A percentile compares a stretch with the other conserved stretches of the same genome.
phyloP scores from a whole-genome alignment of 1,139 yeast species.

The Sugiyamaella castrensis region DNA sequence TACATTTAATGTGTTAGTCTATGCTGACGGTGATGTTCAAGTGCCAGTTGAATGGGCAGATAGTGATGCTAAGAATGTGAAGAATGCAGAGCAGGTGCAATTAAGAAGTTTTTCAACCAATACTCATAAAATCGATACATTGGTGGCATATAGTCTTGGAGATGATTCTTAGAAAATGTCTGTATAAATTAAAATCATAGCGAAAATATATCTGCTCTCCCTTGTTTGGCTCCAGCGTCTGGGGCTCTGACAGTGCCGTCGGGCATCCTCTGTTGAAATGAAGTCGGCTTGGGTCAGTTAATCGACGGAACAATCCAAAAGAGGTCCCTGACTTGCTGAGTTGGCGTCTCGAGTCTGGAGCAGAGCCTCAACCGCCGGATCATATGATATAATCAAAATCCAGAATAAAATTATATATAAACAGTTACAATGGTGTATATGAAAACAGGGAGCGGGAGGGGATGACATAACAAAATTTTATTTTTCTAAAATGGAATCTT shows the following conservation, averaged over 20 bases:
- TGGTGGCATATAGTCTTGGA: constrained; percentile 61
- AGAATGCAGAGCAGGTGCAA: constrained; percentile 62
- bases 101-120: constrained; percentile 68
- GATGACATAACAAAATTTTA: neutral
- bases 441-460: neutral
- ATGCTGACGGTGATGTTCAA: constrained; percentile 68
- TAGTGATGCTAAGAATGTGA: constrained; percentile 59
- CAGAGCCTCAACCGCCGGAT: too few species aligned
- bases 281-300: neutral
- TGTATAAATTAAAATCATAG: too few species aligned
- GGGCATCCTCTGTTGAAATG: too few species aligned
- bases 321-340: neutral
- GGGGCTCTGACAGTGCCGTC: too few species aligned
- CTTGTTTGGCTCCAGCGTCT: too few species aligned
- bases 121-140: constrained; percentile 69
- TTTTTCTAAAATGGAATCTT: too few species aligned
- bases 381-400: neutral
- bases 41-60: constrained; percentile 89
- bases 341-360: too few species aligned
- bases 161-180: neutral
- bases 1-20: constrained; percentile 83
- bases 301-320: neutral
- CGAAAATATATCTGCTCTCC: too few species aligned
- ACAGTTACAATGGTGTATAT: neutral
- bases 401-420: neutral